Evolutionary conservation across 2,329 filamentous ascomycete species (phyloP).

Genomic region (Talaromyces rugulosus): DNA sequence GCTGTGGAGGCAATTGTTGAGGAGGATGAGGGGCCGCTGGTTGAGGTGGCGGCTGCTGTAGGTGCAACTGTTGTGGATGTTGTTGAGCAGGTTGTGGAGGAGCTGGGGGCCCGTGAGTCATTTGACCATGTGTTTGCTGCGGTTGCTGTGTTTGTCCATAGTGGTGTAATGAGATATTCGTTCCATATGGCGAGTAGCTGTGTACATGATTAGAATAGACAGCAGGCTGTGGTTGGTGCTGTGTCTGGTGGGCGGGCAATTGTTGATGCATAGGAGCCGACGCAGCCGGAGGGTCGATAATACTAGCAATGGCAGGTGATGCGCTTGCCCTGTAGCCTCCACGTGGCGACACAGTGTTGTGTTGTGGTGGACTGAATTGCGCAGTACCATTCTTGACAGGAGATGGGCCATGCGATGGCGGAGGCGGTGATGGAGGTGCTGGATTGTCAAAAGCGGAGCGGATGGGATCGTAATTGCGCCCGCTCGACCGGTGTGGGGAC

Average conservation of each 20-base stretch:
- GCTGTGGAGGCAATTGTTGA: conserved; percentile 15
- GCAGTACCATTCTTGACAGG: conserved; percentile 41
- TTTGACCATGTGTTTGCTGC: conserved; percentile 14
- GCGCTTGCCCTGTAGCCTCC: conserved; percentile 67
- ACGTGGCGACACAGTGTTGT: conserved; percentile 45
- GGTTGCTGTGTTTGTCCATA: conserved; percentile 11
- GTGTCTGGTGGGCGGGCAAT: conserved; percentile 17
- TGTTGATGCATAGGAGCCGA: conserved; percentile 28
- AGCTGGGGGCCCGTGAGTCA: conserved; percentile 9
- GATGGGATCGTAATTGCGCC: conserved; percentile 86
- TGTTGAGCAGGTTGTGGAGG: conserved; percentile 4
- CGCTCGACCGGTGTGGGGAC: conserved; percentile 56
- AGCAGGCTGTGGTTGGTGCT: conserved; percentile 21
- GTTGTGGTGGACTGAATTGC: conserved; percentile 40
- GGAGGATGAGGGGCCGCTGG: conserved; percentile 5
- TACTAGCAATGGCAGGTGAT: conserved; percentile 85
- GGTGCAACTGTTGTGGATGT: conserved; percentile 14
- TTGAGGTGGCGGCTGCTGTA: neutral
- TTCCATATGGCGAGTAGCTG: conserved; percentile 8
- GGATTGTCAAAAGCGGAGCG: conserved; percentile 59
- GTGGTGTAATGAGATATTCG: conserved; percentile 6
- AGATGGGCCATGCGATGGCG: conserved; percentile 39
- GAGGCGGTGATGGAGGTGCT: conserved; percentile 35
- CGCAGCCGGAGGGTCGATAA: conserved; percentile 66
- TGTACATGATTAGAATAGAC: conserved; percentile 13